Conservation (phyloP, 2,329 filamentous ascomycete species). For the Exophiala bonariae region DNA sequence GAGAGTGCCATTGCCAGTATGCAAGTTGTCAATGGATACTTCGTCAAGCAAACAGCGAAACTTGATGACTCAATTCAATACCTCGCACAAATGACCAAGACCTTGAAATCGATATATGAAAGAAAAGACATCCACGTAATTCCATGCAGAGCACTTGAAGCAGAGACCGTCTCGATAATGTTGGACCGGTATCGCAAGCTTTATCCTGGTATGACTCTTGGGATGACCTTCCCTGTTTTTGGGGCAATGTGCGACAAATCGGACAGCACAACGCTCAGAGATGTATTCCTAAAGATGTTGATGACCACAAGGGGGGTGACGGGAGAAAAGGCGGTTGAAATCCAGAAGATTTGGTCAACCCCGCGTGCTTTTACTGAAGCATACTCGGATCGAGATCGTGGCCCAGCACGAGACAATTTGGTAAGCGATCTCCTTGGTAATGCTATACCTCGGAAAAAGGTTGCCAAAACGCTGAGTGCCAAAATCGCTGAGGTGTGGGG, state of each 20-base stretch:
- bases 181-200: slow-evolving; percentile 59
- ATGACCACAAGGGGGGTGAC: slow-evolving; percentile 77
- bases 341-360: slow-evolving; percentile 76
- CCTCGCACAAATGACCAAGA: slow-evolving; percentile 68
- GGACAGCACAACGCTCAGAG: slow-evolving; percentile 69
- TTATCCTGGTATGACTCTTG: slow-evolving; percentile 59
- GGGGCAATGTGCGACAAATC: slow-evolving; percentile 73
- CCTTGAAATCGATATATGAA: slow-evolving; percentile 65
- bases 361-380: slow-evolving; percentile 71
- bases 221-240: slow-evolving; percentile 70
- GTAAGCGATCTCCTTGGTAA: slow-evolving; percentile 57
- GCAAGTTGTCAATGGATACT: slow-evolving; percentile 76
- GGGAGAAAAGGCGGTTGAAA: slow-evolving; percentile 75
- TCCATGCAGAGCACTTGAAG: slow-evolving; percentile 36
- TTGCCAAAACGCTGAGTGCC: slow-evolving; percentile 64
- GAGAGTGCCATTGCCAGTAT: slow-evolving; percentile 73
- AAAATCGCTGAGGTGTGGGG: slow-evolving; percentile 43
- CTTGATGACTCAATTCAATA: slow-evolving; percentile 79
- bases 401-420: slow-evolving; percentile 52
- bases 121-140: slow-evolving; percentile 23
- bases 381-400: slow-evolving; percentile 54
- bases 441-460: slow-evolving; percentile 66
- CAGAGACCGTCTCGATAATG: slow-evolving; percentile 65
- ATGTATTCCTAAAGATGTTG: slow-evolving; percentile 80
- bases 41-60: slow-evolving; percentile 72